phyloP scores from a whole-genome alignment of 2,329 filamentous ascomycete species.

The Myriosclerotinia curreyana region DNA sequence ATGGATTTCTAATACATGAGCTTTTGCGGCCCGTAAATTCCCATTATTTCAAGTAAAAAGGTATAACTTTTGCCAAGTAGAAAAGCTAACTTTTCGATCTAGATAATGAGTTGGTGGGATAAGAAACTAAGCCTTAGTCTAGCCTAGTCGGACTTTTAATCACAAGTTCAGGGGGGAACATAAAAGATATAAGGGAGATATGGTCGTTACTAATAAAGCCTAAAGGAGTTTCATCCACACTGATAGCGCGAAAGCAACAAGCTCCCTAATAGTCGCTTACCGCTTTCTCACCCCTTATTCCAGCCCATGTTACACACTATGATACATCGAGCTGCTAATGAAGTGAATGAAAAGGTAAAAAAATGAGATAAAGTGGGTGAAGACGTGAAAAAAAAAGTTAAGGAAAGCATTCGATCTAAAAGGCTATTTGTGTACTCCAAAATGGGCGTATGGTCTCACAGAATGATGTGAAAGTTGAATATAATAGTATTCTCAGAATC shows the following conservation, averaged over 20 bases:
- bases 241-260: neutral
- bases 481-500: too few species aligned
- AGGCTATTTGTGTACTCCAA: neutral
- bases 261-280: neutral
- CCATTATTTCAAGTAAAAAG: neutral
- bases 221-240: neutral
- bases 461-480: too few species aligned
- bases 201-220: neutral
- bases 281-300: neutral
- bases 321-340: neutral
- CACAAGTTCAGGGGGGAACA: neutral
- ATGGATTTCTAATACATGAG: neutral
- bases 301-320: neutral
- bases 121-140: too few species aligned
- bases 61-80: too few species aligned
- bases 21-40: neutral
- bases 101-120: neutral
- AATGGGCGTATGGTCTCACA: too few species aligned
- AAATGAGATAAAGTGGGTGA: neutral
- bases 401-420: neutral
- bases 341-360: neutral
- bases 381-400: neutral
- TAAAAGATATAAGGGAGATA: neutral
- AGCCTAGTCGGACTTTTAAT: neutral
- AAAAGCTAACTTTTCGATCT: neutral